phyloP scores from a whole-genome alignment of 495 filamentous ascomycete species.

The Daldinia decipiens region DNA sequence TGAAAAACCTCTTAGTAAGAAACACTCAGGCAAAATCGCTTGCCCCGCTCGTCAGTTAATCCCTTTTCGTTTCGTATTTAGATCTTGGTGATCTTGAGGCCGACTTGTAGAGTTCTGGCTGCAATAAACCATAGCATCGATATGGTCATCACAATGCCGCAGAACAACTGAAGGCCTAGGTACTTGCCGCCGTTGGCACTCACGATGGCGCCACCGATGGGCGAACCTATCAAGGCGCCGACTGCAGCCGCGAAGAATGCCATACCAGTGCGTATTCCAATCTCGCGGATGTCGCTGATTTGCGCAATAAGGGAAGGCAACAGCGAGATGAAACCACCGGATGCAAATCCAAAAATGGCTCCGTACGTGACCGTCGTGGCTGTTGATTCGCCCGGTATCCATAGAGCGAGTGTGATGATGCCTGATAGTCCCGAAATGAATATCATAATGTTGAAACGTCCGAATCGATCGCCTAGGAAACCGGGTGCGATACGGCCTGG shows the following conservation, averaged over 20 bases:
- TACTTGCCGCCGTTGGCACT: slow-evolving; percentile 64
- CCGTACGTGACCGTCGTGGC: slow-evolving; percentile 73
- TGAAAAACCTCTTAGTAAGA: neutral
- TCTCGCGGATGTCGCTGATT: slow-evolving; percentile 76
- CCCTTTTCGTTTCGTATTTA: slow-evolving; percentile 17
- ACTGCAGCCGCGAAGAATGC: slow-evolving; percentile 71
- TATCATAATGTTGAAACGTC: slow-evolving; percentile 79
- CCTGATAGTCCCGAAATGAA: slow-evolving; percentile 66
- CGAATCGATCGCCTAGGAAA: slow-evolving; percentile 75
- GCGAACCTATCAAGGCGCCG: slow-evolving; percentile 73
- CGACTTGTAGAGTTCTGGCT: slow-evolving; percentile 54
- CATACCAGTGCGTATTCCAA: slow-evolving; percentile 77
- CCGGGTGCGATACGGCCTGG: slow-evolving; percentile 79
- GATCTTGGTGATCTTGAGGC: slow-evolving; percentile 54
- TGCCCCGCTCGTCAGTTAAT: neutral
- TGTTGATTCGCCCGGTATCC: slow-evolving; percentile 68
- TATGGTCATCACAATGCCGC: slow-evolving; percentile 67
- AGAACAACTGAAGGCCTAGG: slow-evolving; percentile 71
- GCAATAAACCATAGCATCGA: slow-evolving; percentile 62
- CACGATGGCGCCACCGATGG: slow-evolving; percentile 78
- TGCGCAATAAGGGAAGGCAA: slow-evolving; percentile 68
- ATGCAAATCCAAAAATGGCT: slow-evolving; percentile 75
- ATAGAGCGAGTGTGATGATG: slow-evolving; percentile 74
- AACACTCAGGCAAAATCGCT: neutral
- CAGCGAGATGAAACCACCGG: slow-evolving; percentile 76